These are phyloP conservation scores for Colletotrichum sojae DNA, from an alignment of 2,329 filamentous ascomycete genomes.

Conservation along the genomic window DNA sequence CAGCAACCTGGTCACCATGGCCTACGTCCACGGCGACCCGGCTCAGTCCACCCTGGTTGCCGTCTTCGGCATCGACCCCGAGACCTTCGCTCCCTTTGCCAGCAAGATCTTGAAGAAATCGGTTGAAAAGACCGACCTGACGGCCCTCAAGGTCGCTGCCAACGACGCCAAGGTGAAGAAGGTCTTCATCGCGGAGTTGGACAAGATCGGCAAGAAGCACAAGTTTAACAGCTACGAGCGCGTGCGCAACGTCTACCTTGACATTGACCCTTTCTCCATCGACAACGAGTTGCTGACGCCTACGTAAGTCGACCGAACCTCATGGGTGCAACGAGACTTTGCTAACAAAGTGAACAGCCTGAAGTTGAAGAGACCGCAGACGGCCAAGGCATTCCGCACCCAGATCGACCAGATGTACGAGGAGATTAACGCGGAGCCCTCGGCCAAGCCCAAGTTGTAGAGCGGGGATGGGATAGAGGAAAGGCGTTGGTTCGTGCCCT, in stretches of 20 bases:
- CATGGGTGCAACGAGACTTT: not conserved
- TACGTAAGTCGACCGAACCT: constrained; percentile 73
- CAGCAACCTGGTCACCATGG: constrained; percentile 82
- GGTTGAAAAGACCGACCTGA: constrained; percentile 75
- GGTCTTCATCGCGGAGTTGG: constrained; percentile 84
- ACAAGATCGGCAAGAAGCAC: constrained; percentile 82
- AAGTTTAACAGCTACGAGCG: constrained; percentile 95
- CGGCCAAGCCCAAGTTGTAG: constrained; percentile 62
- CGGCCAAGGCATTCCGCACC: constrained; percentile 64
- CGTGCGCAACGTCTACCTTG: constrained; percentile 80
- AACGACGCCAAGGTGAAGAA: constrained; percentile 79
- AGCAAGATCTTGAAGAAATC: constrained; percentile 80
- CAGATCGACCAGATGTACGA: constrained; percentile 71
- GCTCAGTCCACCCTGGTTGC: constrained; percentile 86
- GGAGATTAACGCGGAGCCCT: constrained; percentile 61
- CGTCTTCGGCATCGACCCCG: constrained; percentile 90
- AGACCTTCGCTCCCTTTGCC: constrained; percentile 85
- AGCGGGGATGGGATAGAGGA: constrained; percentile 15
- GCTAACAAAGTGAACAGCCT: constrained; percentile 58
- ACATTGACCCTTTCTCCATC: constrained; percentile 91
- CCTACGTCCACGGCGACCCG: constrained; percentile 92
- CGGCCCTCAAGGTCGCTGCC: constrained; percentile 76
- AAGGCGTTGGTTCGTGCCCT: constrained; percentile 25
- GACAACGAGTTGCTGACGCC: constrained; percentile 93
- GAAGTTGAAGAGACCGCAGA: constrained; percentile 73